phyloP scores from a whole-genome alignment of 148 eudicot genomes.

The Amaranthus palmeri region DNA sequence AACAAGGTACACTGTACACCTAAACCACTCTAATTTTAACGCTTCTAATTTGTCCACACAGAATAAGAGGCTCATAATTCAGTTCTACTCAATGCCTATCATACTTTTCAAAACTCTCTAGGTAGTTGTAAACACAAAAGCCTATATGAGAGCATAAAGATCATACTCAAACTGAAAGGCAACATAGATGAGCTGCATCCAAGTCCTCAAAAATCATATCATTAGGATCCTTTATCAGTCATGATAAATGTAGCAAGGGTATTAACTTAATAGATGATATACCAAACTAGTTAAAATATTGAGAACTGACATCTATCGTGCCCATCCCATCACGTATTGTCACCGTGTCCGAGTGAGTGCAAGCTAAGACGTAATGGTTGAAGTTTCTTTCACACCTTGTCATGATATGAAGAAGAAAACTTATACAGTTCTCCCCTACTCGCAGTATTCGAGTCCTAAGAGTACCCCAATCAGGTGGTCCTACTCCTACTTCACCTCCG shows the following conservation, averaged over 20 bases:
- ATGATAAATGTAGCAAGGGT: too few species aligned
- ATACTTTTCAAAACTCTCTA: not conserved
- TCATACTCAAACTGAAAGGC: not conserved
- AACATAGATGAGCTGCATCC: not conserved
- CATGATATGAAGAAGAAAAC: not conserved
- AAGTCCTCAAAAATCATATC: not conserved
- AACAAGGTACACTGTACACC: not conserved
- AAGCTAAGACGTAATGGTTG: too few species aligned
- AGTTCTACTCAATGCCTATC: not conserved
- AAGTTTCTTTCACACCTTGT: not conserved
- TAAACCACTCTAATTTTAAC: not conserved
- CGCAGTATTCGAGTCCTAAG: not conserved
- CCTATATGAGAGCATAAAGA: too few species aligned
- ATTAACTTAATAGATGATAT: too few species aligned
- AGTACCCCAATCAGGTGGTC: not conserved
- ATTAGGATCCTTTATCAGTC: not conserved
- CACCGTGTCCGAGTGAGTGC: too few species aligned
- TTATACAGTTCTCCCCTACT: not conserved
- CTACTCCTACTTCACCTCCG: not conserved
- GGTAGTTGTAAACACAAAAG: not conserved
- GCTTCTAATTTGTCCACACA: not conserved
- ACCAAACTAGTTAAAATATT: too few species aligned
- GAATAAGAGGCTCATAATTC: not conserved
- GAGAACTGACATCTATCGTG: too few species aligned
- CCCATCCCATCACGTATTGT: too few species aligned